A percentile compares a stretch with the other conserved stretches of the same genome.
Evolutionary conservation across 2,329 filamentous ascomycete species (phyloP).

Genomic region (Trichoderma sp.): DNA sequence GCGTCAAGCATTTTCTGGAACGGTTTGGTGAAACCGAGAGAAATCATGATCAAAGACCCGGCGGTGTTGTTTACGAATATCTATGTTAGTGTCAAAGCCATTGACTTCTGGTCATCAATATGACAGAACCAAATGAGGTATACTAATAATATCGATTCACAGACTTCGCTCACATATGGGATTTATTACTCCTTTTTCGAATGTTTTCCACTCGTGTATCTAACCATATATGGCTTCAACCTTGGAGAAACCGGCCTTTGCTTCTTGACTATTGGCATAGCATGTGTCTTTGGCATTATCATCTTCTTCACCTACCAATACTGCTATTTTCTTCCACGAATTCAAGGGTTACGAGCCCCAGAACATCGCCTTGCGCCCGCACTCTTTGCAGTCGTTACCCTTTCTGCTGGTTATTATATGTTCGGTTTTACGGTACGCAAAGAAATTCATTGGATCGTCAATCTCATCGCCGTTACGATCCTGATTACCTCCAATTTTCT

Average conservation of each 20-base stretch:
- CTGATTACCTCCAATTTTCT: neutral
- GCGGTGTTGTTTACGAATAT: neutral
- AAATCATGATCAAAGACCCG: neutral
- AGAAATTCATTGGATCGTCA: neutral
- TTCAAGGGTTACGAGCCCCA: neutral
- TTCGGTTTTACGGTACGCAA: neutral
- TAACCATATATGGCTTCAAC: neutral
- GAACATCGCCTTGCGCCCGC: neutral
- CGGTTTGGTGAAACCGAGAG: neutral
- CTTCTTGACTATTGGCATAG: neutral
- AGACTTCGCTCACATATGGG: neutral
- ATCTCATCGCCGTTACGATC: neutral
- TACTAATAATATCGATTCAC: neutral
- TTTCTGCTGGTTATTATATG: neutral
- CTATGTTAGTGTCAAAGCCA: neutral
- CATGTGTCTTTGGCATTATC: neutral
- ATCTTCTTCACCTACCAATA: neutral
- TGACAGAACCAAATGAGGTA: neutral
- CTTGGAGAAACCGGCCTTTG: neutral
- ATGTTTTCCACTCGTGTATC: neutral
- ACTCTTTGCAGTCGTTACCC: neutral
- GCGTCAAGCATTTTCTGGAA: neutral
- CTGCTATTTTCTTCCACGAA: neutral
- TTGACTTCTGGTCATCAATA: neutral
- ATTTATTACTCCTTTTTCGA: neutral